Evolutionary conservation across 1,284 basidiomycete genomes (phyloP).

Genomic region (Cutaneotrichosporon cavernicola): DNA sequence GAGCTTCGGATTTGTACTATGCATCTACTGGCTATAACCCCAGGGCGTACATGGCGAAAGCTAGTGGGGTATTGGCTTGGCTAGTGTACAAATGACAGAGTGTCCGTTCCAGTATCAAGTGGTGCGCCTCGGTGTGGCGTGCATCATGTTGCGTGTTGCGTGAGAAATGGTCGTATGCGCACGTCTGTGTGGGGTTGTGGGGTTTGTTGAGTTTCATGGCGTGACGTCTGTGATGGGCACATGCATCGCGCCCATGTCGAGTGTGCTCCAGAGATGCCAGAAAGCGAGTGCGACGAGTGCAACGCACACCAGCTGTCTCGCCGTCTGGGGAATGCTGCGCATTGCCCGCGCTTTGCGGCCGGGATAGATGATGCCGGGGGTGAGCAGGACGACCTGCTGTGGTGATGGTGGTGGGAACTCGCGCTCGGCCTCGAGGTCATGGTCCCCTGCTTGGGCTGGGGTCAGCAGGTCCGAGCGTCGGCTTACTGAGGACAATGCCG

Average conservation of each 20-base stretch:
- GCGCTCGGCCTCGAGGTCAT: constrained; percentile 7
- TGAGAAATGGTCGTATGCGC: neutral
- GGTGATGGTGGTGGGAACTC: constrained; percentile 20
- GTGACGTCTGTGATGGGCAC: constrained; percentile 4
- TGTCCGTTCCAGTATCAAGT: neutral
- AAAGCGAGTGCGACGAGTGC: constrained; percentile 18
- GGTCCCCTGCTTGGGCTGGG: constrained; percentile 2
- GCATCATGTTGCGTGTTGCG: neutral
- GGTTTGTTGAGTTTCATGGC: neutral
- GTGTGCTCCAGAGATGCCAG: constrained; percentile 22
- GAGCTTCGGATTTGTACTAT: constrained; percentile 8
- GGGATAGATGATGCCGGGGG: constrained; percentile 25
- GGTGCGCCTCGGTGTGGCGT: neutral
- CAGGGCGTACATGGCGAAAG: neutral
- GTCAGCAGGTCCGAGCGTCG: neutral
- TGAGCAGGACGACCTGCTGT: constrained; percentile 33
- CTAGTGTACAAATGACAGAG: constrained; percentile 1
- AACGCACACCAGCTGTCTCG: constrained; percentile 15
- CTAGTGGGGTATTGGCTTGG: too few relatives aligned
- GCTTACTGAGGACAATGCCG: constrained; percentile 15
- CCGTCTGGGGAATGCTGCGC: neutral
- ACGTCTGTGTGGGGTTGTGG: neutral
- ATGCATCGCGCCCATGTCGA: constrained; percentile 2
- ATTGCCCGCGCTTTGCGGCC: constrained; percentile 12
- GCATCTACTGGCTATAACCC: constrained; percentile 11